These are phyloP conservation scores for Osmozyma mogii DNA, from an alignment of 805 yeast species.

Conservation along the genomic window DNA sequence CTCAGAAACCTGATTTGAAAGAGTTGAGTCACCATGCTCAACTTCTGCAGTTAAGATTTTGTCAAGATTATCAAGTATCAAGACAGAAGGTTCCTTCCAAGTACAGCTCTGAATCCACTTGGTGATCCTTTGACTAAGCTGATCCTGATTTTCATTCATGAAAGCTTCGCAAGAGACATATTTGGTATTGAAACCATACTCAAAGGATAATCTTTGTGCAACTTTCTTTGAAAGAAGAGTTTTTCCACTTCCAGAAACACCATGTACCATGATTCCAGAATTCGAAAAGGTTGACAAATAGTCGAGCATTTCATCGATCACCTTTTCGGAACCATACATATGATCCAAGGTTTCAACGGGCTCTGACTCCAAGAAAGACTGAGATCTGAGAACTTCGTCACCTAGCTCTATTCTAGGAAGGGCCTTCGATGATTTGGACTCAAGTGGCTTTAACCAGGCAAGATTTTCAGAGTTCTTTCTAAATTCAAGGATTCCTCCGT, in stretches of 20 bases:
- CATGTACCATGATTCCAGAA: constrained; percentile 57
- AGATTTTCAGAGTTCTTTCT: constrained; percentile 35
- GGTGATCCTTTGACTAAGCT: constrained; percentile 33
- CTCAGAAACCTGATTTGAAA: constrained; percentile 60
- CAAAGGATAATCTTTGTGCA: constrained; percentile 22
- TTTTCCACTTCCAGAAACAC: constrained; percentile 80
- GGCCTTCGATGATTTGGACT: constrained; percentile 19
- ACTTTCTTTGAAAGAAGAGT: constrained; percentile 44
- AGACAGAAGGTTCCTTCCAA: constrained; percentile 73
- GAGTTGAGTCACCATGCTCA: constrained; percentile 50
- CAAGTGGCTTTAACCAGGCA: constrained; percentile 35
- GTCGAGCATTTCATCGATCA: constrained; percentile 31
- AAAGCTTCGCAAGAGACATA: constrained; percentile 46
- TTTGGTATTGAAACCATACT: constrained; percentile 39
- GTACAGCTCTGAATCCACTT: constrained; percentile 44
- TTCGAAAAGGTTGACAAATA: constrained; percentile 36
- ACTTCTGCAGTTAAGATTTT: constrained; percentile 60
- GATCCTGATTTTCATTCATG: constrained; percentile 46
- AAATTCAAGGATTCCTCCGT: constrained; percentile 54
- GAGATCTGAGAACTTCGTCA: constrained; percentile 38
- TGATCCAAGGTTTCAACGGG: constrained; percentile 22
- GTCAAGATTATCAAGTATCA: constrained; percentile 75
- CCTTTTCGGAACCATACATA: constrained; percentile 48
- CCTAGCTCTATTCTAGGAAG: constrained; percentile 40
- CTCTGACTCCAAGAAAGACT: constrained; percentile 34